Percentiles rank a stretch among this genome's conserved stretches.
phyloP scores from a whole-genome alignment of 2,329 filamentous ascomycete species.

The Alternaria solani region DNA sequence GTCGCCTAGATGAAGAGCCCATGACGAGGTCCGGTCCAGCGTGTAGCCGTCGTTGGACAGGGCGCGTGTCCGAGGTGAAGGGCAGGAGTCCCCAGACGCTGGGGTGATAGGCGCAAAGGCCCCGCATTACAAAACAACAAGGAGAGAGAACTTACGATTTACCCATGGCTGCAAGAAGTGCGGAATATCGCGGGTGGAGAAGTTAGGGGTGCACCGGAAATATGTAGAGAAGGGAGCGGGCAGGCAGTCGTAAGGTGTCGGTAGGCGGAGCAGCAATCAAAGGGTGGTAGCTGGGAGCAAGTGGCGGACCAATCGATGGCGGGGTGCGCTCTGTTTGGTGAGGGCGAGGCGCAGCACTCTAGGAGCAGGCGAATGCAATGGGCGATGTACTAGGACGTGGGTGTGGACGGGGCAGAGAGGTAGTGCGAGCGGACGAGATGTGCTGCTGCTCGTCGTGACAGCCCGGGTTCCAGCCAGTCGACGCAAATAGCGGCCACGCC shows the following conservation, averaged over 20 bases:
- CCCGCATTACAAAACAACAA: slow-evolving; percentile 22
- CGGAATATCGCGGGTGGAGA: slow-evolving; percentile 8
- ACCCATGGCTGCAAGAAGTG: slow-evolving; percentile 42
- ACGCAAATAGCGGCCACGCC: slow-evolving; percentile 16
- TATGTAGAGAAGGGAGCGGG: slow-evolving; percentile 17
- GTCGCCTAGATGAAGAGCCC: slow-evolving; percentile 8
- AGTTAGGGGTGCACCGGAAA: slow-evolving; percentile 12
- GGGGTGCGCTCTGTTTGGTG: slow-evolving; percentile 14
- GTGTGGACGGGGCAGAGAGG: not conserved
- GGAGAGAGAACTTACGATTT: slow-evolving; percentile 51
- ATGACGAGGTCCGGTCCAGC: slow-evolving; percentile 16
- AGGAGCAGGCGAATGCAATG: not conserved
- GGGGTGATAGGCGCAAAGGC: slow-evolving; percentile 20
- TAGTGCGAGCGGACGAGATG: slow-evolving; percentile 7
- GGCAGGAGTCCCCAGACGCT: slow-evolving; percentile 28
- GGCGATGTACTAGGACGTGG: not conserved
- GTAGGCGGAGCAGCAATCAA: slow-evolving; percentile 25
- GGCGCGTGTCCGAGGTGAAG: slow-evolving; percentile 23
- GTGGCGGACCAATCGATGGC: slow-evolving; percentile 32
- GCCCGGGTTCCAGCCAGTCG: slow-evolving; percentile 13
- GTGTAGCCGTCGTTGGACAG: slow-evolving; percentile 8
- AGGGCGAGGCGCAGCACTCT: slow-evolving; percentile 12
- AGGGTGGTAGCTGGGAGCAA: slow-evolving; percentile 16
- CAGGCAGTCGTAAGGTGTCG: slow-evolving; percentile 22
- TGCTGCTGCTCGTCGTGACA: slow-evolving; percentile 12